These are phyloP conservation scores for Zopfochytrium polystomum DNA, from an alignment of 371 early-diverging fungal species.

Conservation along the genomic window DNA sequence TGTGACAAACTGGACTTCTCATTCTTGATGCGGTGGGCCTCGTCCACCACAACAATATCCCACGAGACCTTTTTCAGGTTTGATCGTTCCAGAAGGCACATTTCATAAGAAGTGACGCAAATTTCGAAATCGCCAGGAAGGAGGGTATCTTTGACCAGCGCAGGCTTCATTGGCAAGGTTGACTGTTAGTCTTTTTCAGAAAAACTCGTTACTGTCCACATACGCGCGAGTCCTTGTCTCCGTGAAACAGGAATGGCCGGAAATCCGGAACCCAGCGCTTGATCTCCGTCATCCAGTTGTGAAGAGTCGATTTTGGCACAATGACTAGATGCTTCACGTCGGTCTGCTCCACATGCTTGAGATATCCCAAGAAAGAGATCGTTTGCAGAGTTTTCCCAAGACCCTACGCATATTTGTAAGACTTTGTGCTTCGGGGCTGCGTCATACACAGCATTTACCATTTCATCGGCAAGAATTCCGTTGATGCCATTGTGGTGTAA, in stretches of 20 bases:
- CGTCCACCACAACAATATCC: conserved; percentile 97
- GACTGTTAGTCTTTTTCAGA: too few species aligned
- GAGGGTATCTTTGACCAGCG: conserved; percentile 28
- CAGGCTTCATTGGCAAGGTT: too few species aligned
- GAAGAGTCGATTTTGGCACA: conserved; percentile 96
- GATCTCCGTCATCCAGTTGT: conserved; percentile 97
- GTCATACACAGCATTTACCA: conserved; percentile 61
- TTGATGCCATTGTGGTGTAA: conserved; percentile 97
- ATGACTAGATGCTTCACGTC: conserved; percentile 91
- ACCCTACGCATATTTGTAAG: conserved; percentile 58
- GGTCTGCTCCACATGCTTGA: conserved; percentile 75
- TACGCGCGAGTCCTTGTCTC: conserved; percentile 84
- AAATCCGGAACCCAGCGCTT: conserved; percentile 91
- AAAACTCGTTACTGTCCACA: conserved; percentile 5
- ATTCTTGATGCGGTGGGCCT: conserved; percentile 99
- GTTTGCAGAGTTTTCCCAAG: conserved; percentile 98
- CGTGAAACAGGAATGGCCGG: conserved; percentile 89
- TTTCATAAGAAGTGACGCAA: conserved; percentile 98
- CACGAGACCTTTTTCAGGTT: conserved; percentile 85
- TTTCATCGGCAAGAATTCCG: conserved; percentile 99
- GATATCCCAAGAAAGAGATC: conserved; percentile 92
- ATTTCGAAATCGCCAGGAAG: conserved; percentile 77
- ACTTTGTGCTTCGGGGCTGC: not conserved
- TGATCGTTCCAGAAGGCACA: conserved; percentile 86
- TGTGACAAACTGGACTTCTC: conserved; percentile 92